These are phyloP conservation scores for Oryza longistaminata DNA, from an alignment of 176 grass and related monocot species.

Conservation along the genomic window DNA sequence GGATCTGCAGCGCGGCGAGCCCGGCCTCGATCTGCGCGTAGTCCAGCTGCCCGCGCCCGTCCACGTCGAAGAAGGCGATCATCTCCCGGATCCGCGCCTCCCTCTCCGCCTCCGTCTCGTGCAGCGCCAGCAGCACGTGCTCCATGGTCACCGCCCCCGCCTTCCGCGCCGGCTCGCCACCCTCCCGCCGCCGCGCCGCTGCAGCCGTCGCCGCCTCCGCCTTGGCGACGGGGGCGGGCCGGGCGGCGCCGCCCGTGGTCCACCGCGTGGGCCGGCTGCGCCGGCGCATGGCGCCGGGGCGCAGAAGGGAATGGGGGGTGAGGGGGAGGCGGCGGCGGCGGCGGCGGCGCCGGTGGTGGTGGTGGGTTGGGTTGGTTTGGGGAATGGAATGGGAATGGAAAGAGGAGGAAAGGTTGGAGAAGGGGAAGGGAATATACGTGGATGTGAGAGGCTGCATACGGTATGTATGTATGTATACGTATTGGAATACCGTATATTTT, in stretches of 20 bases:
- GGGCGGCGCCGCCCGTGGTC: slow-evolving; percentile 18
- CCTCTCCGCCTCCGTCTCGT: slow-evolving; percentile 84
- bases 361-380: slow-evolving; percentile 37
- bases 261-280: slow-evolving; percentile 56
- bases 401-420: neutral
- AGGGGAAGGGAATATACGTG: slow-evolving; percentile 29
- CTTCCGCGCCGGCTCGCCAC: slow-evolving; percentile 66
- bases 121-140: slow-evolving; percentile 76
- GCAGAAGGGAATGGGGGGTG: slow-evolving; percentile 14
- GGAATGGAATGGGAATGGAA: slow-evolving; percentile 17
- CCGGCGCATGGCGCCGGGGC: slow-evolving; percentile 60
- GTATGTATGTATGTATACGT: slow-evolving; percentile 13
- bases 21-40: slow-evolving; percentile 93
- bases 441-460: neutral
- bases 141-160: slow-evolving; percentile 81
- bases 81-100: slow-evolving; percentile 88
- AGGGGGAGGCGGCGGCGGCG: neutral
- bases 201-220: slow-evolving; percentile 2
- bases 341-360: neutral
- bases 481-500: neutral
- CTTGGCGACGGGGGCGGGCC: neutral
- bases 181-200: neutral
- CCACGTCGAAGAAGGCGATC: slow-evolving; percentile 81
- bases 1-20: slow-evolving; percentile 71
- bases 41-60: slow-evolving; percentile 74